Base-by-base conservation (phyloP, 2,329 filamentous ascomycete species). In the Penicillium sp. region DNA sequence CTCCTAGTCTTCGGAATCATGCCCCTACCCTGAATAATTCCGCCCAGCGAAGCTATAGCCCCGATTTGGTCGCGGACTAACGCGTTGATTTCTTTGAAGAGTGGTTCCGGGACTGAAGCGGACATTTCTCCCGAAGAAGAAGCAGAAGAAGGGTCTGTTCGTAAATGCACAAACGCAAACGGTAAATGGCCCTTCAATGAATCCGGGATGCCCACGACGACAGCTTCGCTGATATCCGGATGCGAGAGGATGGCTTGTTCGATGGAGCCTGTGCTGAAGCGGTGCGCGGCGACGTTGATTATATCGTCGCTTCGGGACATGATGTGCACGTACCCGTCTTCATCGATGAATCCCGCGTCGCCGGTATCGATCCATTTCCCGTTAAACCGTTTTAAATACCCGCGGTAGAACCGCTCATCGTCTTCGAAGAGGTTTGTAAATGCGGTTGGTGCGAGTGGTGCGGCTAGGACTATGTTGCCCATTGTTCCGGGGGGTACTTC, bases 211-310 rank as follows among this genome's bases (percentile, higher is more conserved):
- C 91, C 90, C 30, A 98, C 88, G 1, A 97, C 91, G 69, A 91
- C 93, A 58, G 90, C 91, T 81, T 97, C 93, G 33, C 90, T 90
- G 56, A 97, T 88, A 3, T 83, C 81, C 0, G 91, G 88, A 73
- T 97, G 92, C 0, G 89, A 89, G 13, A 92, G 89, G 63, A 97
- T 91, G 57, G 91, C 93, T 82, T 97, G 92, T 79, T 97, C 93
- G 75, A 97, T 95, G 37, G 90, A 86, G 54, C 92, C 92, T 12
- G 93, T 97, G 65, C 91, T 94, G 64, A 97, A 89, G 15, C 93
- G 87, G 80, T 97, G 93, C 5, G 93, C 93, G 44, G 93, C 93
- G n/a, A 97, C 93, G 73, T 97, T 97, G 73, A 97, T 93, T 62
- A 97, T 90, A 76, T 97, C 93, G 79, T 97, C 93, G 35, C 84